These are phyloP conservation scores for Terfezia claveryi DNA, from an alignment of 495 filamentous ascomycete genomes.

Conservation along the genomic window DNA sequence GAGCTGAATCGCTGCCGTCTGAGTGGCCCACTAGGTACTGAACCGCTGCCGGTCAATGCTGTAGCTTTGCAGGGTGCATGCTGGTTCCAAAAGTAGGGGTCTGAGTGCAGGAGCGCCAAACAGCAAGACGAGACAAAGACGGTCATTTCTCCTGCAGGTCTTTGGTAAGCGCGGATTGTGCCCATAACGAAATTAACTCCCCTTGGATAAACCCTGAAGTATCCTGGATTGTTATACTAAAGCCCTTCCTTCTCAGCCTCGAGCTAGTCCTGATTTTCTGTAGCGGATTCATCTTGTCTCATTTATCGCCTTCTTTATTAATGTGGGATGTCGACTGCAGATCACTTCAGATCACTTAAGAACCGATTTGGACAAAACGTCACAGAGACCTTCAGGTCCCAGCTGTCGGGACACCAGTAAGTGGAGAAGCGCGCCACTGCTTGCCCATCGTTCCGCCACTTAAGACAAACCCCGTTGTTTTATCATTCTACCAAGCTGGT, in stretches of 20 bases:
- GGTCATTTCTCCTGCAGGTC: neutral
- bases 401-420: too few species aligned
- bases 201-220: neutral
- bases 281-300: neutral
- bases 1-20: neutral
- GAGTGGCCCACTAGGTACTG: neutral
- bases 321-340: neutral
- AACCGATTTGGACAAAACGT: neutral
- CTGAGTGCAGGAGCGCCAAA: neutral
- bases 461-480: constrained; percentile 45
- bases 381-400: neutral
- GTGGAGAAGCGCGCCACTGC: too few species aligned
- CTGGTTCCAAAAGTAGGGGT: neutral
- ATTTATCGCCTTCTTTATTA: neutral
- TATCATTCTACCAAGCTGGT: constrained; percentile 59
- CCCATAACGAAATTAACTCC: neutral
- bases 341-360: neutral
- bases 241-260: neutral
- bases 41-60: neutral
- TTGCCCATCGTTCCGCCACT: neutral
- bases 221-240: too few species aligned
- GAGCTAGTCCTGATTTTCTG: neutral
- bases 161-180: neutral
- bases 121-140: neutral
- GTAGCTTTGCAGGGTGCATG: neutral